phyloP scores from a whole-genome alignment of 495 filamentous ascomycete genomes.

The Niebla homalea region DNA sequence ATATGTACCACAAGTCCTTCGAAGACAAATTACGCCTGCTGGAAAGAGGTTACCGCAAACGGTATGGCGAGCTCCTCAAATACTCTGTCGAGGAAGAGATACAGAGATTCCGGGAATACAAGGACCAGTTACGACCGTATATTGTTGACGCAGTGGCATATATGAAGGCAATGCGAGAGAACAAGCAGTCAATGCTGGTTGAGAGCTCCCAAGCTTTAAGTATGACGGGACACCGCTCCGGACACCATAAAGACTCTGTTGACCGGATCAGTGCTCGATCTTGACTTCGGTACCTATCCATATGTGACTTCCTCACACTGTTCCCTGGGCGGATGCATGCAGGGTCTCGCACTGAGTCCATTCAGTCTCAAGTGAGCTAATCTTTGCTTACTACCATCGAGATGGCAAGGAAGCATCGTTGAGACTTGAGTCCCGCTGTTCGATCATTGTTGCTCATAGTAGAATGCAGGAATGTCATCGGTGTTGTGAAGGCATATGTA shows the following conservation, averaged over 20 bases:
- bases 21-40: conserved; percentile 59
- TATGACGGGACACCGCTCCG: background rate
- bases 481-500: conserved; percentile 72
- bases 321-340: conserved; percentile 51
- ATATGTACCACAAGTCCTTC: conserved; percentile 65
- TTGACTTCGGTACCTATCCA: conserved; percentile 71
- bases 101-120: conserved; percentile 52
- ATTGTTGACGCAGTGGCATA: conserved; percentile 56
- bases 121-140: conserved; percentile 49
- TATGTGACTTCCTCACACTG: conserved; percentile 59
- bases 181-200: conserved; percentile 55
- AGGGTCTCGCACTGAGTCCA: conserved; percentile 44
- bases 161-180: conserved; percentile 36
- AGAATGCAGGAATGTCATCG: conserved; percentile 45
- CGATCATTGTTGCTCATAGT: no score
- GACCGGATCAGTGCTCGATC: conserved; percentile 37
- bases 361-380: conserved; percentile 16
- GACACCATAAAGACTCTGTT: background rate
- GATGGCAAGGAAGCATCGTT: no score
- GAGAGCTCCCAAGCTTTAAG: conserved; percentile 87
- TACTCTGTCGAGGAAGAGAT: conserved; percentile 80
- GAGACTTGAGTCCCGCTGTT: no score
- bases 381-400: no score
- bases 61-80: conserved; percentile 57
- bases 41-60: conserved; percentile 50